These are phyloP conservation scores for Tetrahymena borealis DNA, from an alignment of 73 alveolate species.

Conservation along the genomic window DNA sequence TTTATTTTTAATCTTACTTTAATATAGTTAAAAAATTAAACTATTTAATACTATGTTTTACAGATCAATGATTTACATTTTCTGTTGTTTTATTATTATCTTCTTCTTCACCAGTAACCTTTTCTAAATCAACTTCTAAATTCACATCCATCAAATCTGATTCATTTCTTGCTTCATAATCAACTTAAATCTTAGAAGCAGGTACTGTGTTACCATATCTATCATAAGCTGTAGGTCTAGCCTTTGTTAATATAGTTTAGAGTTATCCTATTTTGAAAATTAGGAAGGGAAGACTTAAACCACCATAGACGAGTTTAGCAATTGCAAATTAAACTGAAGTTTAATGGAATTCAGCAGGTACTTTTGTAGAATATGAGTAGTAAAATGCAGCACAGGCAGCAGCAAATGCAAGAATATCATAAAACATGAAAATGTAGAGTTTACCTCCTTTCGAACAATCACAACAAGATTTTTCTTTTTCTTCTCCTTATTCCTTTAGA, in stretches of 20 bases:
- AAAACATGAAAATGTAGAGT: slow-evolving; percentile 19
- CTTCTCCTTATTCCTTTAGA: background rate
- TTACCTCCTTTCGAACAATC: slow-evolving; percentile 30
- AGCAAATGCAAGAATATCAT: slow-evolving; percentile 36
- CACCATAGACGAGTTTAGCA: slow-evolving; percentile 31
- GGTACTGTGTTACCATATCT: slow-evolving; percentile 37
- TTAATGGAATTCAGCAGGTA: background rate
- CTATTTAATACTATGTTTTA: too few relatives aligned
- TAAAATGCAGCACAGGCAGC: slow-evolving; percentile 20
- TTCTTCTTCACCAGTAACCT: background rate
- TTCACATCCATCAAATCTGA: background rate
- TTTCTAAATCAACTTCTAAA: background rate
- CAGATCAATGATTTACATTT: background rate
- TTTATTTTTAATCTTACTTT: too few relatives aligned
- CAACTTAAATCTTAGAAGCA: background rate
- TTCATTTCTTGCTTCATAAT: background rate
- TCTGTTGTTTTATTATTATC: background rate
- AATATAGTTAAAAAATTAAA: too few relatives aligned
- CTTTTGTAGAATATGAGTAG: background rate
- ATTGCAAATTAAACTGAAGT: background rate
- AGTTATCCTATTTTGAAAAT: slow-evolving; percentile 21
- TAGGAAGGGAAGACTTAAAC: slow-evolving; percentile 32
- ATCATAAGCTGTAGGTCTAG: slow-evolving; percentile 41
- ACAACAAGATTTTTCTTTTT: slow-evolving; percentile 5
- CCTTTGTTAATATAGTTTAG: slow-evolving; percentile 20